A percentile compares a stretch with the other conserved stretches of the same genome.
phyloP scores from a whole-genome alignment of 1,139 yeast species.

The Pichia inconspicua region DNA sequence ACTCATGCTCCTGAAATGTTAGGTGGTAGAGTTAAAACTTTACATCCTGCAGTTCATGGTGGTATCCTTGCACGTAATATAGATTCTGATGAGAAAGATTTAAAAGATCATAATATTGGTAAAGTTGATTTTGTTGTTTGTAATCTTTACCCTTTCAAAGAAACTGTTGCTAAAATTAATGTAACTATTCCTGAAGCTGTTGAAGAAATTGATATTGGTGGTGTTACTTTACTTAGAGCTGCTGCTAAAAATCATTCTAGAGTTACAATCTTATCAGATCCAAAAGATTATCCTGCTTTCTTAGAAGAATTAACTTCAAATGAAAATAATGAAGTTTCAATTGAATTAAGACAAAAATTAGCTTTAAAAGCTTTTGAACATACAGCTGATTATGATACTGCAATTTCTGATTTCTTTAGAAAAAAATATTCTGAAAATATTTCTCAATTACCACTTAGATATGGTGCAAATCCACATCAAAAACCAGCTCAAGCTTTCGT shows the following conservation, averaged over 20 bases:
- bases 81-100: slow-evolving; percentile 83
- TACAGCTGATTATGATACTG: slow-evolving; percentile 94
- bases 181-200: slow-evolving; percentile 97
- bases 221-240: slow-evolving; percentile 93
- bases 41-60: slow-evolving; percentile 98
- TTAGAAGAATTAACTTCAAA: slow-evolving; percentile 54
- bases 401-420: slow-evolving; percentile 94
- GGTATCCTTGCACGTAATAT: slow-evolving; percentile 94
- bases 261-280: slow-evolving; percentile 92
- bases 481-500: slow-evolving; percentile 98
- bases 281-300: slow-evolving; percentile 82
- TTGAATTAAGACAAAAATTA: slow-evolving; percentile 66
- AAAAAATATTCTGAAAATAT: slow-evolving; percentile 88
- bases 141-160: slow-evolving; percentile 96
- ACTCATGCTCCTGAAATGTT: slow-evolving; percentile 99
- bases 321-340: slow-evolving; percentile 54
- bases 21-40: slow-evolving; percentile 96
- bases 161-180: slow-evolving; percentile 89
- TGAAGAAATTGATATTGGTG: slow-evolving; percentile 97
- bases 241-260: slow-evolving; percentile 98
- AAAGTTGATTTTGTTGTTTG: slow-evolving; percentile 96
- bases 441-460: slow-evolving; percentile 88
- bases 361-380: slow-evolving; percentile 98
- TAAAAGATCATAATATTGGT: slow-evolving; percentile 79
- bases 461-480: slow-evolving; percentile 99